These are phyloP conservation scores for Euphrasia arctica DNA, from an alignment of 305 asterid species.

Conservation along the genomic window DNA sequence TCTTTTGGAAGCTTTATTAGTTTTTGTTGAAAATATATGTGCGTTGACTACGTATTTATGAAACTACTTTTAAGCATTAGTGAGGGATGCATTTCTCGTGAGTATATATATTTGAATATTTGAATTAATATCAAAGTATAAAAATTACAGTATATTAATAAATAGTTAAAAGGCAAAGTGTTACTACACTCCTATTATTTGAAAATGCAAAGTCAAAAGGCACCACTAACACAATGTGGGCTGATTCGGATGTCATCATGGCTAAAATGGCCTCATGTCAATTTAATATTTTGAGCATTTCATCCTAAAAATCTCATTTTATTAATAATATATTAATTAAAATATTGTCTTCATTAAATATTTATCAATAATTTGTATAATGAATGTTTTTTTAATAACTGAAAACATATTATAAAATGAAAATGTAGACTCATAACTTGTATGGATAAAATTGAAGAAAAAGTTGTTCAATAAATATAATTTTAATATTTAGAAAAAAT, in stretches of 20 bases:
- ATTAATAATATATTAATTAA: too few species aligned
- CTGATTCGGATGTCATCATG: conserved; percentile 43
- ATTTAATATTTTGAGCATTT: too few species aligned
- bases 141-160: neutral
- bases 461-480: too few species aligned
- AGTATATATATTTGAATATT: conserved; percentile 22
- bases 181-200: neutral
- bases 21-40: conserved; percentile 22
- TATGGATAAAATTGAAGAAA: too few species aligned
- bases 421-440: too few species aligned
- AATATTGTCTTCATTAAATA: too few species aligned
- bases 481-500: too few species aligned
- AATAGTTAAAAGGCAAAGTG: neutral
- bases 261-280: neutral
- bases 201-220: conserved; percentile 39
- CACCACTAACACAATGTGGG: conserved; percentile 39
- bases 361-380: too few species aligned
- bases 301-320: too few species aligned
- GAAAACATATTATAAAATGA: too few species aligned
- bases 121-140: conserved; percentile 3
- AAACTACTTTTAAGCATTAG: neutral
- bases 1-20: conserved; percentile 28
- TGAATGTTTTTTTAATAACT: too few species aligned
- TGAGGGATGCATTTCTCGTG: conserved; percentile 20
- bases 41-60: conserved; percentile 34